A percentile compares a stretch with the other conserved stretches of the same genome.
These are phyloP conservation scores for Agrostemma githago DNA, from an alignment of 148 eudicot genomes.

Conservation along the genomic window DNA sequence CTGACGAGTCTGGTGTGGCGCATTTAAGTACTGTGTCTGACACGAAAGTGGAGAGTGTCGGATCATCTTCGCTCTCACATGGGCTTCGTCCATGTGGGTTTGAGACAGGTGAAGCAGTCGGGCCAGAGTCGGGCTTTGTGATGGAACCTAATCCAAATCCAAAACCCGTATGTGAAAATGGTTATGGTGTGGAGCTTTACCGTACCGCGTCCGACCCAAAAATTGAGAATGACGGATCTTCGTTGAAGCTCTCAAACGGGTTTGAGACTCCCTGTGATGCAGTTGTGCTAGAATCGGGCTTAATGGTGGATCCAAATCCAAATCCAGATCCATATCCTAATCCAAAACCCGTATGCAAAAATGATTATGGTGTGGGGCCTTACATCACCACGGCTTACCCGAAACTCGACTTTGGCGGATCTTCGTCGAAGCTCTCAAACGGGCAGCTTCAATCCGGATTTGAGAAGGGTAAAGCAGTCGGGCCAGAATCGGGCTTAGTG, in stretches of 20 bases:
- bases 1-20: slow-evolving; percentile 13
- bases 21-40: slow-evolving; percentile 19
- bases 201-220: no score
- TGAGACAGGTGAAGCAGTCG: slow-evolving; percentile 11
- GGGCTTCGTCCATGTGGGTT: slow-evolving; percentile 9
- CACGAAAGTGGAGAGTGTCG: slow-evolving; percentile 16
- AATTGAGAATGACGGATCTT: slow-evolving; percentile 9
- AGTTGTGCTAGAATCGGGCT: slow-evolving; percentile 9
- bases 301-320: neutral
- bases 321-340: no score
- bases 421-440: slow-evolving; percentile 4
- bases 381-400: no score
- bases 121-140: neutral
- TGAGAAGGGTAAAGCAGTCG: slow-evolving; percentile 10
- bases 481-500: neutral
- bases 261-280: slow-evolving; percentile 12
- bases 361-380: neutral
- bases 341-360: neutral
- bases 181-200: neutral
- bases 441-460: neutral
- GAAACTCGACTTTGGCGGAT: neutral
- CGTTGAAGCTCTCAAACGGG: slow-evolving; percentile 6
- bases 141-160: neutral
- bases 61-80: neutral
- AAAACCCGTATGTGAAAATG: neutral